Percentiles rank a stretch among this genome's conserved stretches.
Evolutionary conservation across 2,329 filamentous ascomycete genomes (phyloP).

Genomic region (Helminthosporium solani): DNA sequence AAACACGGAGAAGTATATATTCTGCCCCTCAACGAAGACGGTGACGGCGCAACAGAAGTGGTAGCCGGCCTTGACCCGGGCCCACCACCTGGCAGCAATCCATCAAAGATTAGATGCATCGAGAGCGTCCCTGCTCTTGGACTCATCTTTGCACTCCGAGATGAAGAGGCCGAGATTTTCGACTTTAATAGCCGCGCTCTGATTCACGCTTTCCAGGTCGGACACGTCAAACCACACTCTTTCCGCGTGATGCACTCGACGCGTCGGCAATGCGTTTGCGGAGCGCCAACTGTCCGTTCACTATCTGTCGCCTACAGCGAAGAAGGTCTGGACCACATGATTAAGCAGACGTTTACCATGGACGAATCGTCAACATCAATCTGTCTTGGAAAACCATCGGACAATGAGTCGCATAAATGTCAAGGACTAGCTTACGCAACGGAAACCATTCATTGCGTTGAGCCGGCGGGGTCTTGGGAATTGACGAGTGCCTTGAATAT

Average conservation of each 20-base stretch:
- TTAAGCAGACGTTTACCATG: conserved; percentile 65
- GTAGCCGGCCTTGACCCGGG: conserved; percentile 38
- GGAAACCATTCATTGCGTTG: conserved; percentile 55
- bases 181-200: conserved; percentile 58
- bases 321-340: conserved; percentile 59
- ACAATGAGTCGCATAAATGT: conserved; percentile 33
- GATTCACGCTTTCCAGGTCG: conserved; percentile 63
- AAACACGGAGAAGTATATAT: conserved; percentile 40
- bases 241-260: conserved; percentile 61
- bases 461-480: conserved; percentile 67
- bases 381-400: conserved; percentile 54
- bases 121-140: conserved; percentile 60
- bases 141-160: conserved; percentile 61
- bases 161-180: conserved; percentile 60
- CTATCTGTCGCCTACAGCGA: conserved; percentile 66
- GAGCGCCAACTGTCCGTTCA: conserved; percentile 58
- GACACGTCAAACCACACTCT: conserved; percentile 59
- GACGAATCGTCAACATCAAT: conserved; percentile 56
- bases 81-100: conserved; percentile 38
- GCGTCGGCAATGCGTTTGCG: conserved; percentile 54
- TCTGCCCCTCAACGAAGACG: conserved; percentile 23
- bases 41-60: conserved; percentile 31
- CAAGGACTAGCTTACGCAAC: conserved; percentile 45
- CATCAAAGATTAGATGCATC: conserved; percentile 56
- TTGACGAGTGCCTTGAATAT: conserved; percentile 61